These are phyloP conservation scores for Rhizopus delemar DNA, from an alignment of 371 early-diverging fungal species.

Conservation along the genomic window DNA sequence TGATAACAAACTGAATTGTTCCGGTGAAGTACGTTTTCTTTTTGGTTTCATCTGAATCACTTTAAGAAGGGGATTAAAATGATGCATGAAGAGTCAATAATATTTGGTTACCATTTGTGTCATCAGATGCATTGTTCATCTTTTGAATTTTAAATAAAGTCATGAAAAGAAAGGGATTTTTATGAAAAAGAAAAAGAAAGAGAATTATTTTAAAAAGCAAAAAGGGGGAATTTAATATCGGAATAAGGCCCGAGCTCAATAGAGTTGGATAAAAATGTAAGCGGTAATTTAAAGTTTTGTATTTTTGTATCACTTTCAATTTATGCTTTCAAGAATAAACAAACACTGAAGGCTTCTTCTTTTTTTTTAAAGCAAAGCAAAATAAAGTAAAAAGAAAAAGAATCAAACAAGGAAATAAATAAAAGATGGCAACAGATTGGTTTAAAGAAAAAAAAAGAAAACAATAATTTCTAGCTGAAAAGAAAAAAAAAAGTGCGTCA, in stretches of 20 bases:
- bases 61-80: neutral
- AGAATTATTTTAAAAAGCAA: neutral
- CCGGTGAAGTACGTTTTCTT: conserved; percentile 73
- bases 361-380: no score
- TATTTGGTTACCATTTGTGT: neutral
- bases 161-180: neutral
- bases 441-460: no score
- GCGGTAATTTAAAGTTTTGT: no score
- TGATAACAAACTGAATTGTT: conserved; percentile 68
- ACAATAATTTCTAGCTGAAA: no score
- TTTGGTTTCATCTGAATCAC: conserved; percentile 50
- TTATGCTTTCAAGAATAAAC: neutral
- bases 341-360: neutral
- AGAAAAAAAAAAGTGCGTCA: no score
- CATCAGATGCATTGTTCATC: neutral
- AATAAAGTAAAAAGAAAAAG: no score
- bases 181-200: neutral
- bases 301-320: neutral
- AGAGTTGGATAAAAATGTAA: neutral
- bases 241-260: conserved; percentile 4
- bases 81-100: neutral
- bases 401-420: no score
- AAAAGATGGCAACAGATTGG: no score
- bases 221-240: neutral
- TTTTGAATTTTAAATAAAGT: conserved; percentile 5